Evolutionary conservation across 1,139 yeast species (phyloP), one percentile per base, ranked within the genome.

Genomic region (Arxiozyma bovina): DNA sequence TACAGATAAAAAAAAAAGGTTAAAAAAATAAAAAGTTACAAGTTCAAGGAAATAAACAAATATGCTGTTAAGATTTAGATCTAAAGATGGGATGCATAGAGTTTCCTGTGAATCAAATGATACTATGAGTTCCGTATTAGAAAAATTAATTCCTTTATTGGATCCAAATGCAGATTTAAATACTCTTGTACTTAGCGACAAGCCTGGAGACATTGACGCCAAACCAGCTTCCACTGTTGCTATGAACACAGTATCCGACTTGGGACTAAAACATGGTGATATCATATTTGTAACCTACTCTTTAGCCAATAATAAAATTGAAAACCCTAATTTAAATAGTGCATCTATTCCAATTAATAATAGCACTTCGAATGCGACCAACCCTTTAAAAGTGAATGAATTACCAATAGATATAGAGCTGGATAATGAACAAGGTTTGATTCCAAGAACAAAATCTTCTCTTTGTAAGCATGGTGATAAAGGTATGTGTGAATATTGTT

Each of bases 401-500:
- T 70, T 83, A 45, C 74, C 80, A 0, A 77, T 91, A 0, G 99
- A 94, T 68, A 79, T 79, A 55, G 68, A 68, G n/a, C 74, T 91
- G 45, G 94, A 86, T 53, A 76, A 74, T 50, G 77, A 79, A 53
- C 80, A 81, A 49, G 99, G 99, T 0, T 74, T 86, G 56, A 89
- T 94, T 57, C 72, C 77, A 44, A 78, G 99, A 43, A 71, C 75
- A 40, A 78, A 75, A 58, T 81, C 89, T 7, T 68, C 71, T 5
- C 75, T 90, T 64, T 93, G 99, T 69, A 81, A 85, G 55, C 99
- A 94, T 68, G 89, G 94, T 3, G 91, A 84, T 43, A 86, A 85
- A 63, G 99, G 98, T 3, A 93, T 93, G 99, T 93, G 99, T 71
- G 99, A 93, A 64, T 89, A 90, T 67, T 93, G 99, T 68, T 83